Evolutionary conservation across 176 grass and related monocot species (phyloP).

Genomic region (Tillandsia fasciculata): DNA sequence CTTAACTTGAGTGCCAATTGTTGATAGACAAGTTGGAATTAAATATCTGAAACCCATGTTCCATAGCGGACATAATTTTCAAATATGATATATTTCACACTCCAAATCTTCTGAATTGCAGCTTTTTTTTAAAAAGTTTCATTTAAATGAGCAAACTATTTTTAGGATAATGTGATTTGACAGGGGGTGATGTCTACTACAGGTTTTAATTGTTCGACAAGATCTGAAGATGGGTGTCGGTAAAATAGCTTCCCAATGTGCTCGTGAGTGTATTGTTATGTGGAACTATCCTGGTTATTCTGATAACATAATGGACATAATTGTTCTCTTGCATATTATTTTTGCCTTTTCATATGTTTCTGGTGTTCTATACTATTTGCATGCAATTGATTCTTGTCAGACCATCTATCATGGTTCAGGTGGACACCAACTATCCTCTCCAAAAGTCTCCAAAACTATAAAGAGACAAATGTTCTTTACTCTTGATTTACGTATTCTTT

Average conservation of each 20-base stretch:
- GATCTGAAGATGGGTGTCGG: slow-evolving; percentile 89
- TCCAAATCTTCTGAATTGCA: too few relatives aligned
- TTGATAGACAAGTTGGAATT: too few relatives aligned
- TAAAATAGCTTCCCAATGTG: slow-evolving; percentile 93
- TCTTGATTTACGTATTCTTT: background rate
- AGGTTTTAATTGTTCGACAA: slow-evolving; percentile 86
- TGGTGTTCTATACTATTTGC: too few relatives aligned
- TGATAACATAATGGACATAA: background rate
- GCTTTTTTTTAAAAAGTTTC: background rate
- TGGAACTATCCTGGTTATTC: background rate
- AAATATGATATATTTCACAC: too few relatives aligned
- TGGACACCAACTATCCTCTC: background rate
- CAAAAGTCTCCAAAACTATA: background rate
- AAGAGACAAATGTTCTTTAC: too few relatives aligned
- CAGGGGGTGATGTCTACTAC: background rate
- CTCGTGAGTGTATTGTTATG: slow-evolving; percentile 39
- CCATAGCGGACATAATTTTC: background rate
- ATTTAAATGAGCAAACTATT: background rate
- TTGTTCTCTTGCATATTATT: too few relatives aligned
- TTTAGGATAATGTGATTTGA: background rate
- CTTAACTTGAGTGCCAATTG: too few relatives aligned
- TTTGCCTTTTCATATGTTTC: too few relatives aligned
- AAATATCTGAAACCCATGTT: too few relatives aligned
- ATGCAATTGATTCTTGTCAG: too few relatives aligned
- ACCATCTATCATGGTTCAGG: too few relatives aligned